phyloP scores from a whole-genome alignment of 805 yeast genomes.

The Lipomyces yamadae region DNA sequence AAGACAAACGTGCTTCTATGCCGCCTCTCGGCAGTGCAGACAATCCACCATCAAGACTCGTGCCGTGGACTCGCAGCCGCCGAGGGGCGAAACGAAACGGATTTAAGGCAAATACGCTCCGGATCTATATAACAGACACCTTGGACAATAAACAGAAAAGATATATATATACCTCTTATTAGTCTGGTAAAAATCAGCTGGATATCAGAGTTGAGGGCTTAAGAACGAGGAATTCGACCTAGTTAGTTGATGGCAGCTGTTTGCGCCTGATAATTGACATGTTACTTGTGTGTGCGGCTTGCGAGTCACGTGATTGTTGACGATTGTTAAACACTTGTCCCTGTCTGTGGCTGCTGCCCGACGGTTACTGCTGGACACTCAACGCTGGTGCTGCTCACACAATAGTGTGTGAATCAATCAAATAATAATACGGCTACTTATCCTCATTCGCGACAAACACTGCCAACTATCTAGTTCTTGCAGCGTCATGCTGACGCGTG shows the following conservation, averaged over 20 bases:
- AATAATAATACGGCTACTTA: neutral
- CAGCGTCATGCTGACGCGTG: slow-evolving; percentile 6
- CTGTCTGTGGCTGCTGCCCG: too few species aligned
- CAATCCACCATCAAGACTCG: neutral
- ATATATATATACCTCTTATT: neutral
- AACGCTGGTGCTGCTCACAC: too few species aligned
- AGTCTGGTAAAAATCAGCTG: neutral
- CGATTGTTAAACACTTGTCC: too few species aligned
- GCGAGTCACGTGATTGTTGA: too few species aligned
- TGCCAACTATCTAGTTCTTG: neutral
- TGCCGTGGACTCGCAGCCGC: neutral
- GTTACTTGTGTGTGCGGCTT: too few species aligned
- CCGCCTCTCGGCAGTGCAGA: neutral
- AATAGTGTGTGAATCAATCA: too few species aligned
- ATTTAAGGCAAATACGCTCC: neutral
- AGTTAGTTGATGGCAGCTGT: too few species aligned
- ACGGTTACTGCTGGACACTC: too few species aligned
- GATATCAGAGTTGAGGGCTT: too few species aligned
- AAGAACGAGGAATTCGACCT: too few species aligned
- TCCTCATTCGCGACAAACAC: too few species aligned
- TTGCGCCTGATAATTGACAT: too few species aligned
- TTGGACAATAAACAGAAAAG: neutral
- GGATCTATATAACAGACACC: neutral
- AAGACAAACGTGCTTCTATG: neutral
- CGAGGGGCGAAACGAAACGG: neutral